phyloP scores from a whole-genome alignment of 495 filamentous ascomycete genomes.

The Trichodelitschia bisporula region DNA sequence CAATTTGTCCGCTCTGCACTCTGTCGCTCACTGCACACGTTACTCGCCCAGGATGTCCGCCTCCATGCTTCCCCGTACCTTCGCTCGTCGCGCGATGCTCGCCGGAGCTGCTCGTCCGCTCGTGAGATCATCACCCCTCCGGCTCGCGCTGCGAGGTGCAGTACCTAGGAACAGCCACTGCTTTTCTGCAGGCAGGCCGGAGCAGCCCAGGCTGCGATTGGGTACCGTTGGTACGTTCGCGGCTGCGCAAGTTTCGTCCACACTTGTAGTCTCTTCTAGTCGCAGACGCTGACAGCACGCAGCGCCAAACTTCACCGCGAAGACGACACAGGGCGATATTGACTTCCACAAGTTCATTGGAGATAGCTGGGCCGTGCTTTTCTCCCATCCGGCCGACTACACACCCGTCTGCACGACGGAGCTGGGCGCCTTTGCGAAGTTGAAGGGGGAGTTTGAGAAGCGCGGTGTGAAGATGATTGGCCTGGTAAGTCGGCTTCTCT shows the following conservation, averaged over 20 bases:
- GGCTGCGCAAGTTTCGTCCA: constrained; percentile 4
- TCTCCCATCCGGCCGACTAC: constrained; percentile 47
- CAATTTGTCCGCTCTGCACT: too few species aligned
- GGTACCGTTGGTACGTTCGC: too few species aligned
- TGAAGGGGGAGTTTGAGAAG: constrained; percentile 34
- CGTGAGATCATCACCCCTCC: too few species aligned
- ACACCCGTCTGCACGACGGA: constrained; percentile 50
- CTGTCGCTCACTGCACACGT: too few species aligned
- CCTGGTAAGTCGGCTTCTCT: constrained; percentile 16
- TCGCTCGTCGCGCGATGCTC: too few species aligned
- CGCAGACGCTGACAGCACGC: constrained; percentile 2
- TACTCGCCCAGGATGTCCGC: too few species aligned
- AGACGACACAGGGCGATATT: constrained; percentile 40
- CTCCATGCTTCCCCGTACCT: too few species aligned
- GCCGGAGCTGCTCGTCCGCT: too few species aligned
- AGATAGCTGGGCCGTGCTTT: constrained; percentile 37
- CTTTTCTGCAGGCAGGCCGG: too few species aligned
- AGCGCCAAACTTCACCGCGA: constrained; percentile 40
- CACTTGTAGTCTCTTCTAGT: background rate
- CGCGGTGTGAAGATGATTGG: constrained; percentile 44
- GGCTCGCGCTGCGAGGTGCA: too few species aligned
- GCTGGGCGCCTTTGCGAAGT: constrained; percentile 39
- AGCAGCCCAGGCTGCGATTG: too few species aligned
- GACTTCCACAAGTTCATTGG: constrained; percentile 32
- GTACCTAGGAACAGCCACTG: too few species aligned